Evolutionary conservation across 768 basidiomycete species (phyloP), one percentile per base, ranked within the genome.

Genomic region (Rhizopogon vulgaris): DNA sequence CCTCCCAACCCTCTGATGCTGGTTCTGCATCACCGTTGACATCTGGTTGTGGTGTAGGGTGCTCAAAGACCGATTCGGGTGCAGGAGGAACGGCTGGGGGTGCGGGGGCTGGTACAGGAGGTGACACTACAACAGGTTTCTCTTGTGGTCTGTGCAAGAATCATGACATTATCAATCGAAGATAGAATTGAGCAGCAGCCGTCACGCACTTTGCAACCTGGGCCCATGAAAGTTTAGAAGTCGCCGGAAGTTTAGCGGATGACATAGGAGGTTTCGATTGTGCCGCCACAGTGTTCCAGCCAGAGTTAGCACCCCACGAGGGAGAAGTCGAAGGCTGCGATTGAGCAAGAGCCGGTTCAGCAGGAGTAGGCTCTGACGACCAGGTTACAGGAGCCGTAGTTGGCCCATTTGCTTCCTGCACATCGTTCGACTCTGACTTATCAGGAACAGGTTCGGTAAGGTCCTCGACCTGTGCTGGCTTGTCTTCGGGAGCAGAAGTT

Each of bases 171-270:
- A 58, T 51, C 41, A 24, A 28, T 15, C 10, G 39, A 28, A n/a
- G 22, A 39, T 15, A 12, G 40, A 53, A 45, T 5, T 53, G 28
- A 25, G 24, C 53, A 38, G 38, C 55, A 27, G 36, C 50, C 25
- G 32, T 52, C 70, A 18, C 77, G 6, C 62, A 86, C 88, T 84
- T 76, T 56, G 90, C 89, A 63, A 92, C 76, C 61, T 92, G 86
- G 7, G 90, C 90, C 89, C 89, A 92, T 34, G 90, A 90, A 54
- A 87, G 68, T 71, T 90, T 89, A 7, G 86, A 82, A 11, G 79
- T 85, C 27, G 85, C 81, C 39, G 87, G 85, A 10, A 79, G 73
- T 69, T 83, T 87, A 12, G 58, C 52, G 60, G 66, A 57, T 3
- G 57, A 46, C 55, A 55, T 63, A 17, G 67, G 51, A n/a, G 70